Evolutionary conservation across 2,329 filamentous ascomycete species (phyloP), one percentile per base, ranked within the genome.

Genomic region (Sarocladiaceae sp.): DNA sequence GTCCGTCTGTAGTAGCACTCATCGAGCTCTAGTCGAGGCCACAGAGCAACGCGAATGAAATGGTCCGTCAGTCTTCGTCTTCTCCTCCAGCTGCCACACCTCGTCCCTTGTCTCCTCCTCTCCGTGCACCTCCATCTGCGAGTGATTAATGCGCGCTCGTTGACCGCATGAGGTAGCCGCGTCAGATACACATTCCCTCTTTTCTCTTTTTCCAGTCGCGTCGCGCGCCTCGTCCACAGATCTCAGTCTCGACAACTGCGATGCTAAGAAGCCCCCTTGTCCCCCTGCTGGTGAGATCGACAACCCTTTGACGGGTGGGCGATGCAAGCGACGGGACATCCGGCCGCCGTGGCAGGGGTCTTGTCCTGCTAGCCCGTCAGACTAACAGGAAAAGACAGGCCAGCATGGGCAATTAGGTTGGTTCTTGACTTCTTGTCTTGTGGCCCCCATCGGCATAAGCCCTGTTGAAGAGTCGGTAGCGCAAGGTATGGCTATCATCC

Each of bases 281-380:
- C n/a, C 4, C 18, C 33, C 19, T 18, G 23, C 16, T 9, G 26
- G n/a, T n/a, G 27, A 32, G 40, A 43, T 43, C 40, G 40, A 33
- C 40, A 15, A 24, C 11, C 9, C 15, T 43, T 43, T 42, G 39
- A 32, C 39, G 39, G 39, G n/a, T 42, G 39, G 23, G 16, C 39
- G 39, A 42, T 42, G 39, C 23, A 42, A 42, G 40, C 40, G 27
- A 43, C 40, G 27, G 40, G 40, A 32, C 26, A 43, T 19, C 40
- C 40, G 26, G 26, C 26, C 24, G 39, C 23, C 39, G 26, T 32
- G 26, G 27, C 40, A 43, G 40, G 40, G 40, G 27, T 43, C 18
- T 3, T 6, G 6, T 32, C 20, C 29, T 33, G n/a, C 19, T 43
- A 43, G 40, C 27, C 23, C 23, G 26, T 21, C 15, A 32, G 29